These are phyloP conservation scores for Pyrenophora seminiperda DNA, from an alignment of 2,329 filamentous ascomycete genomes.

Conservation along the genomic window DNA sequence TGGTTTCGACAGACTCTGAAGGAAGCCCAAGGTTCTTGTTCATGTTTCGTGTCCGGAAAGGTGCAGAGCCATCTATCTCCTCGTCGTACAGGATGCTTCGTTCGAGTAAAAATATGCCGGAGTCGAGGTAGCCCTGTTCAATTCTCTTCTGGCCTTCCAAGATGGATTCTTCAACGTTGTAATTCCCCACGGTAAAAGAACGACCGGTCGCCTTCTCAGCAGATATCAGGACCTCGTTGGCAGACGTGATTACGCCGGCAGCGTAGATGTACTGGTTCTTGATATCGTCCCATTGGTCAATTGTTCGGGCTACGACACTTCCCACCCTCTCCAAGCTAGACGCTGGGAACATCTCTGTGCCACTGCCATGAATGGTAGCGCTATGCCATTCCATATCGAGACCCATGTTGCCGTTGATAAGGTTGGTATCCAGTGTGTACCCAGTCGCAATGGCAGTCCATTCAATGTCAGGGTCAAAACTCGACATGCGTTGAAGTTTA, in stretches of 20 bases:
- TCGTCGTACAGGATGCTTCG: slow-evolving; percentile 47
- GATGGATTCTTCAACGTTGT: slow-evolving; percentile 43
- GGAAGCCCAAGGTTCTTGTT: slow-evolving; percentile 25
- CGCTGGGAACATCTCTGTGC: slow-evolving; percentile 44
- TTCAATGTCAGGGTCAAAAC: slow-evolving; percentile 25
- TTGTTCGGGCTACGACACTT: slow-evolving; percentile 29
- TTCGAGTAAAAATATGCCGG: slow-evolving; percentile 48
- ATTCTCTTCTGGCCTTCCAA: slow-evolving; percentile 44
- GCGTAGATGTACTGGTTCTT: slow-evolving; percentile 47
- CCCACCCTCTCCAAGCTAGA: slow-evolving; percentile 44
- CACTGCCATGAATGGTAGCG: slow-evolving; percentile 46
- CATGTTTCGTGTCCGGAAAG: slow-evolving; percentile 36
- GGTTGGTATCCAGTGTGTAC: slow-evolving; percentile 37
- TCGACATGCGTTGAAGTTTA: slow-evolving; percentile 31
- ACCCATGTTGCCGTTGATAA: slow-evolving; percentile 44
- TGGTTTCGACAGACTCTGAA: slow-evolving; percentile 24
- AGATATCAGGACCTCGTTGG: slow-evolving; percentile 38
- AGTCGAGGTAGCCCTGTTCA: slow-evolving; percentile 46
- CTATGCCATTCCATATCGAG: slow-evolving; percentile 50
- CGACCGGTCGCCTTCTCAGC: slow-evolving; percentile 35
- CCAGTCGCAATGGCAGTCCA: slow-evolving; percentile 47
- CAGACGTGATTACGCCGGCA: slow-evolving; percentile 39
- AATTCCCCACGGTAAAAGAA: slow-evolving; percentile 40
- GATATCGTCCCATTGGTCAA: slow-evolving; percentile 41
- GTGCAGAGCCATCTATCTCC: slow-evolving; percentile 23